These are phyloP conservation scores for Stagonosporopsis cucurbitacearum DNA, from an alignment of 2,329 filamentous ascomycete species.

Conservation along the genomic window DNA sequence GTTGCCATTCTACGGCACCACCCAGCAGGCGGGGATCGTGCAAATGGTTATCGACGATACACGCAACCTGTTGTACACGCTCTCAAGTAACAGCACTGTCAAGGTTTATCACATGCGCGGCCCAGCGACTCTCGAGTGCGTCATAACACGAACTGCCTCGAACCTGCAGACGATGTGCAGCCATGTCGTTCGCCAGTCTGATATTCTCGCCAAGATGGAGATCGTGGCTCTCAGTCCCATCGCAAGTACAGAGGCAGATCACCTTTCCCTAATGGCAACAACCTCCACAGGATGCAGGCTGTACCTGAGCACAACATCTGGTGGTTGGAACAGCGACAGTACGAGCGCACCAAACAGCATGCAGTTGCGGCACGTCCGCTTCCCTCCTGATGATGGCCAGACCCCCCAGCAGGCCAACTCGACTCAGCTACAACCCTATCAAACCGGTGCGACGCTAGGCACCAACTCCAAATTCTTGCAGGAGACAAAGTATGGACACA, in stretches of 20 bases:
- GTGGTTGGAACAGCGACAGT: conserved; percentile 68
- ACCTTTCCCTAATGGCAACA: conserved; percentile 86
- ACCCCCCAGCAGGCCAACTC: conserved; percentile 29
- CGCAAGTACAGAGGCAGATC: conserved; percentile 76
- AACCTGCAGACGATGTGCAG: conserved; percentile 73
- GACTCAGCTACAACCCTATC: conserved; percentile 41
- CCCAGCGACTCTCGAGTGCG: conserved; percentile 58
- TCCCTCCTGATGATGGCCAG: conserved; percentile 68
- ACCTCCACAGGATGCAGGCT: conserved; percentile 90
- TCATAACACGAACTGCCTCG: conserved; percentile 61
- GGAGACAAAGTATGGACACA: conserved; percentile 56
- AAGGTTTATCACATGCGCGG: conserved; percentile 87
- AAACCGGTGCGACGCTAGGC: conserved; percentile 33
- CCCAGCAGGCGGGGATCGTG: conserved; percentile 66
- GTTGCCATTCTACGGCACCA: conserved; percentile 35
- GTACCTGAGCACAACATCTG: conserved; percentile 88
- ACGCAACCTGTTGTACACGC: conserved; percentile 85
- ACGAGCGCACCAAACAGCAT: conserved; percentile 85
- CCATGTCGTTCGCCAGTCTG: conserved; percentile 78
- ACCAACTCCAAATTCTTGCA: conserved; percentile 37
- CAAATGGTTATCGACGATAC: conserved; percentile 90
- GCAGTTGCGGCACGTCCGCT: conserved; percentile 97
- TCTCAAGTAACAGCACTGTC: conserved; percentile 87
- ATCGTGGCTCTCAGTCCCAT: conserved; percentile 90
- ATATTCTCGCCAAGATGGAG: conserved; percentile 70